These are phyloP conservation scores for Exophiala spinifera DNA, from an alignment of 2,329 filamentous ascomycete species.

Conservation along the genomic window DNA sequence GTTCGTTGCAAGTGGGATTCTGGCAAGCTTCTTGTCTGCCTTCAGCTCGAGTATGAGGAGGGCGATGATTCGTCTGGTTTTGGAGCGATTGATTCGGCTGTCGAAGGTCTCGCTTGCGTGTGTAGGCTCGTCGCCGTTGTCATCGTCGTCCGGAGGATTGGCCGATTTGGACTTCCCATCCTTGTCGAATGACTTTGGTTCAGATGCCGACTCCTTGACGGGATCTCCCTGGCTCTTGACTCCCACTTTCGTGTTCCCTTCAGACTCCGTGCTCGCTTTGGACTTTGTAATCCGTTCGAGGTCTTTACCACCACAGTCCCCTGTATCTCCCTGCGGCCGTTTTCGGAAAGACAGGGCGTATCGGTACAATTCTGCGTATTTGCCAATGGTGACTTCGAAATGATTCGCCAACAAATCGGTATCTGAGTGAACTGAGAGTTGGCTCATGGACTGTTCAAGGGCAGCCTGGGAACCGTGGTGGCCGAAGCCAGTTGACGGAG, in stretches of 20 bases:
- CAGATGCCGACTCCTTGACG: no score
- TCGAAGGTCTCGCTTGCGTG: neutral
- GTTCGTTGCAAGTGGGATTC: conserved; percentile 7
- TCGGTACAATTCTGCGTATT: conserved; percentile 3
- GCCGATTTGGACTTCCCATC: neutral
- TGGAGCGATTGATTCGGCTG: neutral
- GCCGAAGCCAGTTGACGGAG: no score
- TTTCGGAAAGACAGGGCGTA: conserved; percentile 5
- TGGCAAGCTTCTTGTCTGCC: neutral
- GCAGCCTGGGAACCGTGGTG: no score
- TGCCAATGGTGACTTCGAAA: conserved; percentile 8
- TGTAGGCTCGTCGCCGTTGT: neutral
- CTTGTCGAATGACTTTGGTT: no score
- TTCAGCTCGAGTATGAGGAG: neutral
- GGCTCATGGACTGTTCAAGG: no score
- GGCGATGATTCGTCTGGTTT: conserved; percentile 4
- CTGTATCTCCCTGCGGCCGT: neutral
- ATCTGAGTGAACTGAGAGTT: neutral
- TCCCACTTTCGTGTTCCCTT: neutral
- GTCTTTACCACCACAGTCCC: no score
- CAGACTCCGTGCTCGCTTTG: neutral
- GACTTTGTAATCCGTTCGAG: no score
- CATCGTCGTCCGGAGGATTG: neutral
- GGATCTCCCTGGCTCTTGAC: neutral
- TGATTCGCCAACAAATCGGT: conserved; percentile 11